Evolutionary conservation across 768 basidiomycete species (phyloP), one percentile per base, ranked within the genome.

Genomic region (Tephrocybe sp.): DNA sequence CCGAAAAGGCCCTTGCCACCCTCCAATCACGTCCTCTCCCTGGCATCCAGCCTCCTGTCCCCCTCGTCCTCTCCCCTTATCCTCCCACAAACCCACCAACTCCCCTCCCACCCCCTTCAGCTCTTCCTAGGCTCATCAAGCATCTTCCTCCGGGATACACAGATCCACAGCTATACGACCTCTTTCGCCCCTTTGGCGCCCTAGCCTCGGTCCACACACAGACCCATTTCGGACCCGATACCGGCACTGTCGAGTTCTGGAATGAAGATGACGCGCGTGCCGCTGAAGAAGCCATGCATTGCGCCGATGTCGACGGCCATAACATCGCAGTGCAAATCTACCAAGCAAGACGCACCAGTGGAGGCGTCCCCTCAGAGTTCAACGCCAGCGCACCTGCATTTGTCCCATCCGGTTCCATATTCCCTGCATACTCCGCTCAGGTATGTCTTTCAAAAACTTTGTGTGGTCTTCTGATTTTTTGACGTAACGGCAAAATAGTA

Each of bases 1-100:
- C 92, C 54, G 91, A 93, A 69, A 93, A 91, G 66, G 92, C 92
- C 12, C 75, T 94, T 21, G 85, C 91, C 12, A 92, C 86, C 9
- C 74, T 94, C 40, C 87, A 92, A 66, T 79, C 82, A 56, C 85
- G 87, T 56, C 79, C 79, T 36, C 75, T 92, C 34, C 85, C 83
- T 10, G 79, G 74, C 44, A 61, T 82, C 19, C 67, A 73, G 16
- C 83, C 86, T 1, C 71, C 81, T 2, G 80, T 83, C 1, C 68
- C 72, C 45, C 73, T 93, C 40, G 75, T 83, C 18, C 75, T 94
- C 37, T 92, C 91, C 2, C 90, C 91, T 2, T 93, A 88, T 64
- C 88, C 90, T 1, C 86, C 87, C 3, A 88, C 89, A 2, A 81
- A 71, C 37, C 86, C 87, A 3, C 85, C 89, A 4, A 84, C 85